Evolutionary conservation across 108 stramenopile genomes (phyloP).

Genomic region (Skeletonema marinoi): DNA sequence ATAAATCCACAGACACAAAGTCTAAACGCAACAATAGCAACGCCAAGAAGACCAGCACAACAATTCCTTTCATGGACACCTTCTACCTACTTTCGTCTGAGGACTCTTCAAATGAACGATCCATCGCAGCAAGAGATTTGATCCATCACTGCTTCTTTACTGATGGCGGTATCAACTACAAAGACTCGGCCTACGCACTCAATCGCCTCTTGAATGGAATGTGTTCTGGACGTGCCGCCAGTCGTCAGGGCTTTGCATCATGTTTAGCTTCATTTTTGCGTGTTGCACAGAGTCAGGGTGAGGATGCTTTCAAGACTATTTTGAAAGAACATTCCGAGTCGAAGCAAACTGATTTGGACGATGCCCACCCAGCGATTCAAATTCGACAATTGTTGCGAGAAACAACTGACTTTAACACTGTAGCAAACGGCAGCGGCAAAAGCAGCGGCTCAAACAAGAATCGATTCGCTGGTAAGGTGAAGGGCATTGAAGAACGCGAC

Average conservation of each 20-base stretch:
- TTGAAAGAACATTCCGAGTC: conserved; percentile 28
- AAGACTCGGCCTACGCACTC: conserved; percentile 83
- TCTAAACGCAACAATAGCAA: background rate
- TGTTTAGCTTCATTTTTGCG: conserved; percentile 76
- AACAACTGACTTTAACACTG: conserved; percentile 44
- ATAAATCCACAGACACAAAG: conserved; percentile 12
- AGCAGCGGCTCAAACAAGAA: conserved; percentile 26
- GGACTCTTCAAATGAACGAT: conserved; percentile 57
- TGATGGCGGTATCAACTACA: conserved; percentile 45
- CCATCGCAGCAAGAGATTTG: conserved; percentile 70
- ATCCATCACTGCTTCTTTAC: conserved; percentile 71
- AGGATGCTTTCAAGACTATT: conserved; percentile 38
- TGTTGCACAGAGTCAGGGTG: conserved; percentile 50
- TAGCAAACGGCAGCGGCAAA: conserved; percentile 43
- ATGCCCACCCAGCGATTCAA: conserved; percentile 34
- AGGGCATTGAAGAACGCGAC: conserved; percentile 82
- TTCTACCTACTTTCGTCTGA: conserved; percentile 76
- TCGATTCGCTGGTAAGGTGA: conserved; percentile 55
- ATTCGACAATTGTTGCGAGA: conserved; percentile 49
- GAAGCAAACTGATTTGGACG: conserved; percentile 9
- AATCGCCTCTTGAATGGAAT: conserved; percentile 80
- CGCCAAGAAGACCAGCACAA: conserved; percentile 14
- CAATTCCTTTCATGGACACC: conserved; percentile 75
- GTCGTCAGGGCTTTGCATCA: conserved; percentile 86
- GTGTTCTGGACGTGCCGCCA: conserved; percentile 82